Evolutionary conservation across 2,329 filamentous ascomycete genomes (phyloP).

Genomic region (Sporothrix schenckii): DNA sequence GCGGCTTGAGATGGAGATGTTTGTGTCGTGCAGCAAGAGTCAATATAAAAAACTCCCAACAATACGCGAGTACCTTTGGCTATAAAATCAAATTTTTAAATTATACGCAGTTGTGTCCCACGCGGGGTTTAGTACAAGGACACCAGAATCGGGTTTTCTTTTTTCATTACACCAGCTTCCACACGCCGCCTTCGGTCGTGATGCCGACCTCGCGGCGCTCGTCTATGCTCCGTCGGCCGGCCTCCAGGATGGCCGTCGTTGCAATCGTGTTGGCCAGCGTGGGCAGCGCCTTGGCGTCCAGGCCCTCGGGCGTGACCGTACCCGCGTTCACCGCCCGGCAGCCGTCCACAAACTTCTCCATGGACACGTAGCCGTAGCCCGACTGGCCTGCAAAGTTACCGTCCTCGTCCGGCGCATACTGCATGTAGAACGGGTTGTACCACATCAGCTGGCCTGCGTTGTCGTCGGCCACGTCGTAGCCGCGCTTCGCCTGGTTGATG

Average conservation of each 20-base stretch:
- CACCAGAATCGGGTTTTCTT: background rate
- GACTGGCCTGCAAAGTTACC: constrained; percentile 91
- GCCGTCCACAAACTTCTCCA: constrained; percentile 94
- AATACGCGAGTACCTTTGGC: no score
- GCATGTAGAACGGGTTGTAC: constrained; percentile 96
- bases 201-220: constrained; percentile 79
- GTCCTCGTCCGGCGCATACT: constrained; percentile 90
- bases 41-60: no score
- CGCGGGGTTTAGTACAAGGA: background rate
- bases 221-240: constrained; percentile 80
- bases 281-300: constrained; percentile 79
- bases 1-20: constrained; percentile 1
- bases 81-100: background rate
- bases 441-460: constrained; percentile 69
- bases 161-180: constrained; percentile 61
- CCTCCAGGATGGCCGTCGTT: constrained; percentile 88
- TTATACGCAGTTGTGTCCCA: background rate
- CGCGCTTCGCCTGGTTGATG: constrained; percentile 86
- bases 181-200: constrained; percentile 63
- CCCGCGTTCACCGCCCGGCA: constrained; percentile 78
- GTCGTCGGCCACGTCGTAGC: constrained; percentile 93
- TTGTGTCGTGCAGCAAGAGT: background rate
- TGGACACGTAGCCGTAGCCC: constrained; percentile 90
- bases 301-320: constrained; percentile 68
- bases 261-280: constrained; percentile 88